A percentile compares a stretch with the other conserved stretches of the same genome.
Evolutionary conservation across 148 eudicot genomes (phyloP).

Genomic region (Chenopodium berlandieri): DNA sequence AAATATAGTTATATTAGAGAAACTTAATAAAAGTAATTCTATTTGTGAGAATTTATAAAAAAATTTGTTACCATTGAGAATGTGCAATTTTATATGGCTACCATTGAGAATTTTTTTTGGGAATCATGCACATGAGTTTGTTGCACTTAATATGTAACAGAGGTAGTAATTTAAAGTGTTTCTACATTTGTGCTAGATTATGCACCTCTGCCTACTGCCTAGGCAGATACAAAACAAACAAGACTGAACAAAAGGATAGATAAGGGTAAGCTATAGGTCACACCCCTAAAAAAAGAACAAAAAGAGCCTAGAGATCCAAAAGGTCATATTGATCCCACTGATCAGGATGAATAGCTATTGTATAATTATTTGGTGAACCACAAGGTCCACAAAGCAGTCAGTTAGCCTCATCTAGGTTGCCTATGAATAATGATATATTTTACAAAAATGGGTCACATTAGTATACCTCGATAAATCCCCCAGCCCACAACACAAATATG

Average conservation of each 20-base stretch:
- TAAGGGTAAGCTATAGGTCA: not conserved
- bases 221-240: not conserved
- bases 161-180: too few species aligned
- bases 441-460: not conserved
- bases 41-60: too few species aligned
- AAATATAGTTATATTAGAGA: too few species aligned
- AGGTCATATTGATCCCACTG: not conserved
- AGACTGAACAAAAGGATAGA: not conserved
- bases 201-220: too few species aligned
- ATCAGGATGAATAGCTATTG: not conserved
- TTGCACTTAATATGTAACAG: too few species aligned
- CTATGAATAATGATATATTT: not conserved
- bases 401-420: not conserved
- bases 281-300: not conserved
- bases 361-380: not conserved
- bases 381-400: not conserved
- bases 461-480: not conserved
- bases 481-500: not conserved
- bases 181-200: too few species aligned
- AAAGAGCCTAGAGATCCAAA: not conserved
- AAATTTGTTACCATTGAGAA: too few species aligned
- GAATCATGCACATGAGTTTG: too few species aligned
- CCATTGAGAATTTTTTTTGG: too few species aligned
- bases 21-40: too few species aligned
- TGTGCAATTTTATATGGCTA: too few species aligned